Conservation (phyloP, 208 protist genomes). For the Naegleria lovaniensis region DNA sequence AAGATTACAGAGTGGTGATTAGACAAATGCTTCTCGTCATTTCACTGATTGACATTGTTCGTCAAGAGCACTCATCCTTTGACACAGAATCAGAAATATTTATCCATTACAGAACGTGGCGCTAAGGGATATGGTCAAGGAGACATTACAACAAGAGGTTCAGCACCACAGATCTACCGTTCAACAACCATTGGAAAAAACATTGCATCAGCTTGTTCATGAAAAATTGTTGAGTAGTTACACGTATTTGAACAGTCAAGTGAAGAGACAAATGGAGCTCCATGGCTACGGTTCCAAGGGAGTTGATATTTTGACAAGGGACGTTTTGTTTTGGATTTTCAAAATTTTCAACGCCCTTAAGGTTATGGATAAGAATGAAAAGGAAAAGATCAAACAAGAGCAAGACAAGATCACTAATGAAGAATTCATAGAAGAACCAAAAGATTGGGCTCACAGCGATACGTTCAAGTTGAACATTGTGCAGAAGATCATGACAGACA, state of each 20-base stretch:
- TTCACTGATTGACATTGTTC: not conserved
- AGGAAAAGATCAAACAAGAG: not conserved
- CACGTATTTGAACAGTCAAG: not conserved
- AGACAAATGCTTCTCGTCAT: not conserved
- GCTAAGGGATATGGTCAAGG: not conserved
- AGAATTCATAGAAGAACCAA: too few relatives aligned
- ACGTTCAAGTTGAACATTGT: too few relatives aligned
- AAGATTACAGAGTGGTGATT: not conserved
- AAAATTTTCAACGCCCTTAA: not conserved
- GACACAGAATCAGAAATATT: not conserved
- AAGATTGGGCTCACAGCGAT: too few relatives aligned
- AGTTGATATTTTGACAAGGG: not conserved
- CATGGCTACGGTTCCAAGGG: not conserved
- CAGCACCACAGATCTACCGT: not conserved
- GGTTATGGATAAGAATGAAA: not conserved
- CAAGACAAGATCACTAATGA: not conserved
- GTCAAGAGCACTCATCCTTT: not conserved
- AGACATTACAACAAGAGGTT: not conserved
- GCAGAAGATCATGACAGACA: too few relatives aligned
- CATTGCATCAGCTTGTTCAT: not conserved
- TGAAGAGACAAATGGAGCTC: not conserved
- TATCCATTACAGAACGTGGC: not conserved
- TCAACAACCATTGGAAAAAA: not conserved
- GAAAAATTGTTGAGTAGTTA: not conserved
- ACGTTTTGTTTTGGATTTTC: not conserved